Percentiles rank a stretch among this genome's conserved stretches.
These are phyloP conservation scores for Pyrenochaeta sp. DNA, from an alignment of 2,329 filamentous ascomycete species.

Conservation along the genomic window DNA sequence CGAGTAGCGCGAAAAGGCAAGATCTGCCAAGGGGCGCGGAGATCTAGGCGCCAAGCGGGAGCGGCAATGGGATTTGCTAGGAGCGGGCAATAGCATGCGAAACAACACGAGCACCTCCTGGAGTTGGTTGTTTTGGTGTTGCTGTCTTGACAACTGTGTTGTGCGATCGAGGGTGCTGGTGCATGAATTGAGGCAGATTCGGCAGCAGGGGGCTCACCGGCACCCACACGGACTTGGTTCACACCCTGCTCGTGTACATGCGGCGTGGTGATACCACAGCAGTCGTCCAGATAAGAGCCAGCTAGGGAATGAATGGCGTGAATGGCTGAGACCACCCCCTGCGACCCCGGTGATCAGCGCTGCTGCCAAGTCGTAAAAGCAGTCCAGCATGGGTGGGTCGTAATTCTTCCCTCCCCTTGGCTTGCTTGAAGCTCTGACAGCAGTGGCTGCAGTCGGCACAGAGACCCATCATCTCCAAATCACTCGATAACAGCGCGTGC, in stretches of 20 bases:
- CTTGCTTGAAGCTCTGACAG: conserved; percentile 15
- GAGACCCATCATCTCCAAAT: no score
- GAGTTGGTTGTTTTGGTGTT: background rate
- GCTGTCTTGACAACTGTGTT: background rate
- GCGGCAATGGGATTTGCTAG: conserved; percentile 9
- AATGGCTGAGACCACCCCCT: conserved; percentile 11
- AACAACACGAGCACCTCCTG: background rate
- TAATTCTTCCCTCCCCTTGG: conserved; percentile 26
- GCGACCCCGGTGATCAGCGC: conserved; percentile 23
- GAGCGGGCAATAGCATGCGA: background rate
- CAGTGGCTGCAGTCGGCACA: conserved; percentile 17
- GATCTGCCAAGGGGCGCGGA: conserved; percentile 15
- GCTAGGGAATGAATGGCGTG: conserved; percentile 8
- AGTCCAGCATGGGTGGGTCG: conserved; percentile 24
- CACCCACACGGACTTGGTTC: background rate
- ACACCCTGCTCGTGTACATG: background rate
- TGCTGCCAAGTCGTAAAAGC: conserved; percentile 37
- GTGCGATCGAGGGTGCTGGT: background rate
- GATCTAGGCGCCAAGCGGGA: conserved; percentile 21
- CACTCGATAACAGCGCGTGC: conserved; percentile 25
- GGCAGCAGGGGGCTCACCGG: background rate
- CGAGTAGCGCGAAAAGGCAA: conserved; percentile 4
- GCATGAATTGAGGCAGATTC: background rate
- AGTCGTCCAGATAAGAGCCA: conserved; percentile 25
- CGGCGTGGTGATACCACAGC: conserved; percentile 3